Evolutionary conservation across 768 basidiomycete genomes (phyloP), one percentile per base, ranked within the genome.

Genomic region (Calocybe indica): DNA sequence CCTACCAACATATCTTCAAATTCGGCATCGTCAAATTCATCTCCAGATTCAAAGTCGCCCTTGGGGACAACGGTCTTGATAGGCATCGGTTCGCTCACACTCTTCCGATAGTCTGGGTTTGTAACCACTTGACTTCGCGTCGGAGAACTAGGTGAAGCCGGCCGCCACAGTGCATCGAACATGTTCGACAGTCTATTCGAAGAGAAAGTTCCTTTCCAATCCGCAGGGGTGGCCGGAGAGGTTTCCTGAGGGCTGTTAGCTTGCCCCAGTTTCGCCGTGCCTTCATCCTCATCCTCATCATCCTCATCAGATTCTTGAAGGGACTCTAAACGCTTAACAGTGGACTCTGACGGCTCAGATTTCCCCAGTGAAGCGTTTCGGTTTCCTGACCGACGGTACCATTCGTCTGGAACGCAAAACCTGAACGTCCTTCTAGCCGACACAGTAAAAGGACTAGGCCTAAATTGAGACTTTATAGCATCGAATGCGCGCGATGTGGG

Each of bases 401-500:
- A 91, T 58, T 85, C 83, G 45, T 85, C 85, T 1, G 85, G 85
- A 6, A 92, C 79, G 51, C 82, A 85, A 47, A 90, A 75, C 28
- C 75, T 72, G 57, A 85, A 79, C 6, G 54, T 58, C 7, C 78
- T 78, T 13, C 56, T 66, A 1, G 74, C 73, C 29, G 60, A 54
- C 3, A 65, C 55, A n/a, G 67, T 64, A 52, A 73, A 71, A 1
- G 71, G 68, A 53, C 75, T 75, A 7, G 70, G 53, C 43, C 22
- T 22, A 22, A 22, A 22, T 4, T 22, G 1, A 22, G 22, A 22
- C 22, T 22, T 22, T 22, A 22, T 22, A 22, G 22, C 22, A 4
- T 22, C 22, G 22, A 22, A 22, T 2, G 22, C 22, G 22, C 22
- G 22, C 22, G 22, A 22, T 22, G 22, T 22, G 4, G 22, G 22